Evolutionary conservation across 2,329 filamentous ascomycete species (phyloP), one percentile per base, ranked within the genome.

Genomic region (Aspergillus sp.): DNA sequence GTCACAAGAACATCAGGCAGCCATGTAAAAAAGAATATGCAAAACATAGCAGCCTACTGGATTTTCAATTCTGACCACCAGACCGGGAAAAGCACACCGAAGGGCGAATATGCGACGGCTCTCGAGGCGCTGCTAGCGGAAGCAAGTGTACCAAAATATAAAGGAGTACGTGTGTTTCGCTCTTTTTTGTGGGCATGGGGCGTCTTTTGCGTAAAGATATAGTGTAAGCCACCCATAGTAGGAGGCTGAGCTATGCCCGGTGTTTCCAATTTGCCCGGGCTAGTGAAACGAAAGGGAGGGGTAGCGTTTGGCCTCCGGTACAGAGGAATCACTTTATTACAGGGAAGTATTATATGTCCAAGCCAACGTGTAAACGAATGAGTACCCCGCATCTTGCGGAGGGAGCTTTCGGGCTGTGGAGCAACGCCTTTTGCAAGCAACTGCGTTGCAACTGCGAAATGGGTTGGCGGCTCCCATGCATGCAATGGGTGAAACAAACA

Each of bases 211-310:
- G 20, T 36, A 41, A 11, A 39, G 34, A 18, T 22, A n/a, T 30
- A 7, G 32, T 12, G 18, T n/a, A 20, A 41, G 34, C 51, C 51
- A 39, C 51, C 48, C 32, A 18, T 8, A 38, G 34, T 17, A 39
- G 3, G 15, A 26, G 32, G 30, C 45, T 34, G 9, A 22, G 30
- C 17, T 18, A 17, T 20, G 18, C 15, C 17, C 30, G 34, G 22
- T 22, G 20, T 20, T 18, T 32, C 42, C 17, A 12, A 32, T 54
- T 48, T 54, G 51, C 43, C 51, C 51, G 34, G 51, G 51, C 24
- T 53, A 15, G 30, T 30, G 22, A 11, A 15, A 47, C 42, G 42
- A 22, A 26, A 53, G 8, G 11, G 51, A 38, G 39, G 30, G 32
- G 41, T 15, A 34, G 36, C 26, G 12, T 20, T 17, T 12, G 9